Conservation (phyloP, 805 yeast species). For the Suhomyces prunicola region DNA sequence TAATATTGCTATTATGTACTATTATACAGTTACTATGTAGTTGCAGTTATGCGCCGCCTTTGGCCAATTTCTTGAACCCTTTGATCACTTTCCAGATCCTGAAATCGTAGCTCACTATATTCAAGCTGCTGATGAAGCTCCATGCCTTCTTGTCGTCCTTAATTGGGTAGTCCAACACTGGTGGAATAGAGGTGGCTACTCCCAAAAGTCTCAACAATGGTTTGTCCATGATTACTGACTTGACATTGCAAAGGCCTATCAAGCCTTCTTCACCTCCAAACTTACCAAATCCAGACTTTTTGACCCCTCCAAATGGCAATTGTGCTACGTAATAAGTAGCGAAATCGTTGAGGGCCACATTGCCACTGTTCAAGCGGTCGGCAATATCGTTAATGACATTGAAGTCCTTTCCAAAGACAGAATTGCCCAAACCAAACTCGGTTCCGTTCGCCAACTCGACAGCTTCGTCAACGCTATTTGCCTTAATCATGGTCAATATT, state of each 20-base stretch:
- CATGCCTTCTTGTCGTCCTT: conserved; percentile 78
- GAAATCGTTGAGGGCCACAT: conserved; percentile 95
- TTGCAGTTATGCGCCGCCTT: conserved; percentile 20
- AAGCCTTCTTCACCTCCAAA: conserved; percentile 98
- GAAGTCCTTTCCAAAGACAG: conserved; percentile 75
- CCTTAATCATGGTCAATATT: conserved; percentile 74
- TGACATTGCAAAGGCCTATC: conserved; percentile 82
- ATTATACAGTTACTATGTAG: background rate
- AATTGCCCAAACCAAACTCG: conserved; percentile 86
- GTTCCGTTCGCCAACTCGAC: conserved; percentile 77
- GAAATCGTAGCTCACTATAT: conserved; percentile 77
- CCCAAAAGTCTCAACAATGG: conserved; percentile 54
- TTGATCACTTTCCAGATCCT: conserved; percentile 62
- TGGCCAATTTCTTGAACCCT: conserved; percentile 38
- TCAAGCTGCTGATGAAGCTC: conserved; percentile 79
- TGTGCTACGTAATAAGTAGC: conserved; percentile 96
- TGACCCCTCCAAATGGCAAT: conserved; percentile 93
- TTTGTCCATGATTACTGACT: conserved; percentile 83
- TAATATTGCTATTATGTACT: background rate
- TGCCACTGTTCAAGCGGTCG: conserved; percentile 69
- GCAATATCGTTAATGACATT: conserved; percentile 60
- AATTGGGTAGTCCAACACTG: conserved; percentile 89
- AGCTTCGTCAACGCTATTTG: conserved; percentile 63
- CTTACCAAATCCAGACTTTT: conserved; percentile 94
- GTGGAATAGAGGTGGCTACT: conserved; percentile 79